Base-by-base conservation (phyloP, 805 yeast species). In the Hanseniaspora vineae region DNA sequence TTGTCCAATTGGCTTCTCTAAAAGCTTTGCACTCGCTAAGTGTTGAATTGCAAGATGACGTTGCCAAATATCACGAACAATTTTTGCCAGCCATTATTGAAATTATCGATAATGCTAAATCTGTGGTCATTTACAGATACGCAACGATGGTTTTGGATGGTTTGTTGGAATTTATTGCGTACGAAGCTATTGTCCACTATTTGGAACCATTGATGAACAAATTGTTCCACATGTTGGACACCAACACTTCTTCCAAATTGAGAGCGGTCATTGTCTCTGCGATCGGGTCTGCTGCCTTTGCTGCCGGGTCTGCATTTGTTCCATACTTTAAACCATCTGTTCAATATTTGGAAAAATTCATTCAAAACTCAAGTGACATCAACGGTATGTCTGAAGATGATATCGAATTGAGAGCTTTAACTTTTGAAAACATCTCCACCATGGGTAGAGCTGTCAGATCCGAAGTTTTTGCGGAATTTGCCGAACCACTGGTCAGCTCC, bases 401-500 rank as follows among this genome's bases (percentile, higher is more conserved):
- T 59, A 80, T 86, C 54, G 96, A 88, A 68, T 77, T 92, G 58
- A 79, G 94, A 65, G 96, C 96, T 35, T 75, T 80, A 63, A 86
- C 97, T 47, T 81, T 92, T 55, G 99, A 92, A 71, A 84, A 92
- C 60, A 77, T 92, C 55, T 84, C 96, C 42, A 83, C 96, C 14
- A 81, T 92, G 84, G 97, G 95, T 48, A 78, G 89, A 65, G 97
- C 99, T 49, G 97, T 92, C 50, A 96, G 97, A 53, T 83, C 92
- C 48, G 90, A 83, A 57, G 72, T 87, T 0, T 92, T 92, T 69
- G 77, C 85, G 40, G 78, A 84, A 42, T 87, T 77, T 63, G 96
- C 96, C 46, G 80, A 81, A 61, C 90, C 95, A 23, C 75, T 89
- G 63, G 85, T 88, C 55, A 84, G 84, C 61, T 86, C 96, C 51